Conservation (phyloP, 306 rosid species). For the barrel medic (Medicago truncatula) region MtrunA17r5.0-ANR NC_053042.1:51124001-51124500, state of each 20-base stretch:
- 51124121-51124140: constrained; percentile 6
- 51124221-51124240: too few species aligned
- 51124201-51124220: too few species aligned
- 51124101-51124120: constrained; percentile 22
- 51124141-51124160: constrained; percentile 23
- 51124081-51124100: constrained; percentile 13
- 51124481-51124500: neutral
- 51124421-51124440: constrained; percentile 4
- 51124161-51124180: constrained; percentile 16
- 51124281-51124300: too few species aligned
- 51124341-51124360: too few species aligned
- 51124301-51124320: too few species aligned
- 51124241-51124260: too few species aligned
- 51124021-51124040: neutral
- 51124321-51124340: too few species aligned
- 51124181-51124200: neutral
- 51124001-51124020: constrained; percentile 19
- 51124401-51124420: constrained; percentile 23
- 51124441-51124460: constrained; percentile 15
- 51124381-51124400: neutral
- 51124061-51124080: neutral
- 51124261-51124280: too few species aligned
- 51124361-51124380: too few species aligned
- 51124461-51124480: constrained; percentile 17
- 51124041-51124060: neutral